Evolutionary conservation across 345 rosid species (phyloP).

Genomic region (Draba incana): DNA sequence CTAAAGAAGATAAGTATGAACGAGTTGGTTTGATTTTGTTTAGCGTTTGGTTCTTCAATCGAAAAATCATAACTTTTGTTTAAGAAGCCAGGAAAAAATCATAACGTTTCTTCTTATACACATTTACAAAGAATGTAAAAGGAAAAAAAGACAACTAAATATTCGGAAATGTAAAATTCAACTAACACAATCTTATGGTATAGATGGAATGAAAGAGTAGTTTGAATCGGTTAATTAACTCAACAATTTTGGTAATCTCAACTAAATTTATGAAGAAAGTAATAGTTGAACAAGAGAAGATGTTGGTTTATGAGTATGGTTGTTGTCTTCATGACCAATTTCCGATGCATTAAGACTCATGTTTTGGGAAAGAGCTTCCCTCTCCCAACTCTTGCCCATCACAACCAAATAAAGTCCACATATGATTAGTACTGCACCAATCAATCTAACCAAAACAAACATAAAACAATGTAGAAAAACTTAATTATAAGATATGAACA

Average conservation of each 20-base stretch:
- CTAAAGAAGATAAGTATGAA: constrained; percentile 20
- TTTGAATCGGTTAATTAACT: no score
- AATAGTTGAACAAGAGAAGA: constrained; percentile 46
- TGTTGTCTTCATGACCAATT: constrained; percentile 9
- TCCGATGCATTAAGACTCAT: constrained; percentile 17
- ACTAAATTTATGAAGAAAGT: constrained; percentile 31
- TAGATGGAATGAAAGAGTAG: no score
- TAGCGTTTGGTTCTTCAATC: constrained; percentile 28
- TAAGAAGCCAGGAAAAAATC: no score
- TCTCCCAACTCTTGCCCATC: constrained; percentile 64
- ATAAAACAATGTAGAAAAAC: background rate
- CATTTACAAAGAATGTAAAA: no score
- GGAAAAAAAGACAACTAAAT: no score
- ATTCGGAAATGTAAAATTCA: no score
- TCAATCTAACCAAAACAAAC: constrained; percentile 44
- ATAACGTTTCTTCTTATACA: no score
- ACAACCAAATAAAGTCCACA: constrained; percentile 63
- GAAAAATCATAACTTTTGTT: constrained; percentile 28
- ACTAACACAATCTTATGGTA: no score
- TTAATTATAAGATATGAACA: background rate
- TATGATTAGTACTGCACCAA: constrained; percentile 62
- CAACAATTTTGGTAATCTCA: no score
- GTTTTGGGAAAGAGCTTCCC: constrained; percentile 35
- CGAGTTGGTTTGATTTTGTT: constrained; percentile 19
- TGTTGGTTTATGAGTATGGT: constrained; percentile 13